Base-by-base conservation (phyloP, 257 asterid genomes). In the Nicotiana sylvestris region DNA sequence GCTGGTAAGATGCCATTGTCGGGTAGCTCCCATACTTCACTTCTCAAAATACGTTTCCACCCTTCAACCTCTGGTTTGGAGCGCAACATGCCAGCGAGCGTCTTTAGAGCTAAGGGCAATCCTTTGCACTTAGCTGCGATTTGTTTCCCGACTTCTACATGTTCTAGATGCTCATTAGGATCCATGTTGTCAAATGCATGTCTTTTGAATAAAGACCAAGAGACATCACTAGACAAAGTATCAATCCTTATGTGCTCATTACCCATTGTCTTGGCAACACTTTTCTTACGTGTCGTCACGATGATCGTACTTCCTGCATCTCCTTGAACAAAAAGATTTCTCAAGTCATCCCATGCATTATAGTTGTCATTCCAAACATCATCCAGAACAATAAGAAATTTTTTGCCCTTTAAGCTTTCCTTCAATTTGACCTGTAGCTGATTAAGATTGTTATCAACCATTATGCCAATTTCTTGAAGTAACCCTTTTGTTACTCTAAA, bases 351-450 rank as follows among this genome's bases (percentile, higher is more conserved):
- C 94, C 93, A 92, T 58, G 82, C 77, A 6, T 13, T 84, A 16
- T 87, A 88, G 60, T 74, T 55, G 29, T 86, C 87, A 43, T 86
- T 88, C 97, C 97, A 92, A 62, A 92, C 87, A 81, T 67, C 96
- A 65, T 91, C 96, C 5, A 92, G 21, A 35, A 92, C 91, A 72
- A 92, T 81, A n/a, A 92, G 87, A 82, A 89, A 91, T 81, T 81
- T 90, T 77, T 83, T 88, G 80, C 90, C 21, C 21, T 21, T 21
- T 21, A 21, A 21, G 21, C 87, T 0, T 57, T 86, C 89, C 81
- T 83, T 84, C 29, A 92, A 82, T 33, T 88, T 84, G 83, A 87
- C 90, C 18, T 90, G 89, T 67, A 89, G 90, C 85, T 66, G 66
- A 77, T 92, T 83, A n/a, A 89, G 87, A 84, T 84, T 90, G 87